Base-by-base conservation (phyloP, 2,329 filamentous ascomycete genomes). In the Colletotrichum godetiae region DNA sequence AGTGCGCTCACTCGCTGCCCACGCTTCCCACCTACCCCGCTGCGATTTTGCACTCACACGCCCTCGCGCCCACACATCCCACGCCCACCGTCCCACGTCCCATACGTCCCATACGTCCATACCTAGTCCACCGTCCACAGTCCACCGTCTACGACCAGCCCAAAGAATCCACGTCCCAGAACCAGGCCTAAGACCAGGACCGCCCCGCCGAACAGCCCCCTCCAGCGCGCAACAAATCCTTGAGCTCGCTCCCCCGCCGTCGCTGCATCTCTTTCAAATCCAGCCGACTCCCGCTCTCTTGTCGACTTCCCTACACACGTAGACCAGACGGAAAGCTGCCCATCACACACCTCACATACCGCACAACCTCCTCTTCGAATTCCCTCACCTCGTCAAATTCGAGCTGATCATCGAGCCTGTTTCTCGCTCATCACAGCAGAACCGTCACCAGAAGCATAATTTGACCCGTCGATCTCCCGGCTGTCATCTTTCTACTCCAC, bases 201-300 rank as follows among this genome's bases (percentile, higher is more conserved):
- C 52, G 70, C 70, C 70, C 70, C 70, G 70, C 70, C 70, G 46
- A 60, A 60, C 67, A 70, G 55, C 35, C 60, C 67, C 70, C 67
- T 72, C 60, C 35, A 61, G 61, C 71, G 61, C 71, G 60, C 70
- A 73, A 70, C 71, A 73, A 71, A 71, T 73, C 71, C 71, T 73
- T 70, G 70, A 68, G 62, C 52, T 65, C 62, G 62, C 62, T 63
- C 58, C 70, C 66, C 71, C 71, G 61, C 61, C 61, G 60, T 60
- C 55, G 62, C 67, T 64, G 67, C 67, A 66, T 66, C 60, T 61
- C 62, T 73, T 71, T 66, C 71, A 66, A 65, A 70, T 68, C 71
- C 56, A 65, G 61, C 67, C 31, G 61, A 27, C 66, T 52, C 67
- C 56, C 33, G 56, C 67, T 49, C 52, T 60, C 70, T 13, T 59